These are phyloP conservation scores for Gentiana macrophylla DNA, from an alignment of 257 asterid species.

Conservation along the genomic window DNA sequence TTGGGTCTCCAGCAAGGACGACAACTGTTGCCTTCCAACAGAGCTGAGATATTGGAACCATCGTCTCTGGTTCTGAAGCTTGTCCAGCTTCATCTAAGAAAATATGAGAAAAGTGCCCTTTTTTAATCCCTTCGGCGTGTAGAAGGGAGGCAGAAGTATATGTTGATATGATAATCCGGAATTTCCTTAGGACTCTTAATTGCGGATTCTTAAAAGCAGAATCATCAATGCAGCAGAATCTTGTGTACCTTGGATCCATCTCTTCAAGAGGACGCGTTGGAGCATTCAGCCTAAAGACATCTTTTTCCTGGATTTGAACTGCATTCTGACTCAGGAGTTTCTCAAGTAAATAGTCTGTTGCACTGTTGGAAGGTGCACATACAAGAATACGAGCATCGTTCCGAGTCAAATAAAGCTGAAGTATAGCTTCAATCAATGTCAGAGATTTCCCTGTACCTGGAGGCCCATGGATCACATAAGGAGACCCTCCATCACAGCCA, in stretches of 20 bases:
- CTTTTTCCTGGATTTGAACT: slow-evolving; percentile 20
- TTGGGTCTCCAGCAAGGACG: slow-evolving; percentile 92
- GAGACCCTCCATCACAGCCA: slow-evolving; percentile 66
- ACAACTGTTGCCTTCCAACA: slow-evolving; percentile 30
- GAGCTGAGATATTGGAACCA: slow-evolving; percentile 79
- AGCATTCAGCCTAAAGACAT: slow-evolving; percentile 76
- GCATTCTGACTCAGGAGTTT: slow-evolving; percentile 36
- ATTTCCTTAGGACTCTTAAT: slow-evolving; percentile 26
- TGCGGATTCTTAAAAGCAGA: slow-evolving; percentile 48
- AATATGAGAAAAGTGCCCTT: slow-evolving; percentile 70
- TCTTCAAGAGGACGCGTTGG: slow-evolving; percentile 62
- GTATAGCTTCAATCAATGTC: slow-evolving; percentile 77
- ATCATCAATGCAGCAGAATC: slow-evolving; percentile 53
- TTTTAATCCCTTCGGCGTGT: slow-evolving; percentile 48
- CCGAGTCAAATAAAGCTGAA: slow-evolving; percentile 41
- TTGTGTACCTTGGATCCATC: slow-evolving; percentile 36
- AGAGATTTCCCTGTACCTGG: slow-evolving; percentile 96
- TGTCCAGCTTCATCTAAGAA: slow-evolving; percentile 99
- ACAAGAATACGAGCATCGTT: slow-evolving; percentile 43
- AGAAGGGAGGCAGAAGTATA: slow-evolving; percentile 63
- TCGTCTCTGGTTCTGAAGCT: slow-evolving; percentile 93
- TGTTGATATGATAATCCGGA: slow-evolving; percentile 63
- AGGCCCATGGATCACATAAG: slow-evolving; percentile 87
- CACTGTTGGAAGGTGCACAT: slow-evolving; percentile 95
- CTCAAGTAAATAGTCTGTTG: slow-evolving; percentile 78